These are phyloP conservation scores for Acanthamoeba castellanii DNA, from an alignment of 208 protist genomes.

Conservation along the genomic window DNA sequence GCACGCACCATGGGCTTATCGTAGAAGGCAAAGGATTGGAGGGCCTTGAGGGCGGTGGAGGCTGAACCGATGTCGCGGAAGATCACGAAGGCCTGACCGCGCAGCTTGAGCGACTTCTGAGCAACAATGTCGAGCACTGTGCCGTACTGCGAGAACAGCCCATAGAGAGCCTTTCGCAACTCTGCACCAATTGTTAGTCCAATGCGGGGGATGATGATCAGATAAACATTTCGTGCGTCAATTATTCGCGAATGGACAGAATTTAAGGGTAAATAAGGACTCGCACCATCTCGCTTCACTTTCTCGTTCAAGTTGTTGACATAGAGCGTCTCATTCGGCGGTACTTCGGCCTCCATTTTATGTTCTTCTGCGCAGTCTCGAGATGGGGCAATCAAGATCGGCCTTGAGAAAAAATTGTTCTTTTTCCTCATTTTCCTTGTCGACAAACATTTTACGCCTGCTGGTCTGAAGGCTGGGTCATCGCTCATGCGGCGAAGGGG, in stretches of 20 bases:
- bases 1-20: slow-evolving; percentile 87
- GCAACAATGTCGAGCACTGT: slow-evolving; percentile 90
- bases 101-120: slow-evolving; percentile 89
- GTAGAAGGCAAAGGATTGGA: slow-evolving; percentile 90
- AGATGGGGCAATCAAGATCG: too few species aligned
- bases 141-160: slow-evolving; percentile 91
- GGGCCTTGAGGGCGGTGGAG: slow-evolving; percentile 83
- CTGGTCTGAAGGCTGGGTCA: too few species aligned
- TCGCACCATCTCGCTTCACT: slow-evolving; percentile 87
- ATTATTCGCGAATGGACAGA: too few species aligned
- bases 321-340: slow-evolving; percentile 92
- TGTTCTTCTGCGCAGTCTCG: neutral
- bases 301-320: slow-evolving; percentile 93
- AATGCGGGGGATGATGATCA: neutral
- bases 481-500: too few species aligned
- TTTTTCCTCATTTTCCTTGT: too few species aligned
- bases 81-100: slow-evolving; percentile 93
- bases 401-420: too few species aligned
- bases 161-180: slow-evolving; percentile 86
- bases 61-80: slow-evolving; percentile 90
- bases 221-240: neutral
- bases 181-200: slow-evolving; percentile 72
- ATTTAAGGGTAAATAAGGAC: neutral
- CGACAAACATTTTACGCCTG: too few species aligned
- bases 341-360: slow-evolving; percentile 53